Base-by-base conservation (phyloP, 257 asterid species). In the Mitragyna speciosa region DNA sequence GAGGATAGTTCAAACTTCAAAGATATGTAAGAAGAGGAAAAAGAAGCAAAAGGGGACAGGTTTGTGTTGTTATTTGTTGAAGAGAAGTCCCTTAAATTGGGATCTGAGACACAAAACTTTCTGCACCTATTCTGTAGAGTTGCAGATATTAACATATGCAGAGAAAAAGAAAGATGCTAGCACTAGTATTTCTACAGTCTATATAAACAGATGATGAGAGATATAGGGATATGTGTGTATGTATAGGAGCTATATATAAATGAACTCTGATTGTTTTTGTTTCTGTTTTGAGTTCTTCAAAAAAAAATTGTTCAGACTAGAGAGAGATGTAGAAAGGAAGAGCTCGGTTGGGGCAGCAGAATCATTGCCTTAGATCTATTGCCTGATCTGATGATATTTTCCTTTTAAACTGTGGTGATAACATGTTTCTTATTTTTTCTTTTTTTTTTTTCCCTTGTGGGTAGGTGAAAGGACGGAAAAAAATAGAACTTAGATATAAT, bases 31-130 rank as follows among this genome's bases (percentile, higher is more conserved):
- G 17, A 58, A 79, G 78, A 78, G 17, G 59, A 78, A 26, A 47
- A 82, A 58, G 68, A 76, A 48, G 47, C 41, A 31, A 80, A 68
- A 39, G 82, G 19, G 30, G 75, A 33, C 69, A 82, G 79, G 76
- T 82, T 84, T 84, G 26, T 26, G 28, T 63, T 87, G 84, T 87
- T 83, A 72, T 70, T 83, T 80, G 75, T 64, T 61, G 15, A 10
- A 64, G 82, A 74, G 48, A 28, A n/a, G 63, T 31, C 41, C 52
- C 76, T 78, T 69, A 81, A 84, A 84, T 90, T 83, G 94, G 97
- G 94, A 90, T 91, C 88, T 89, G 89, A 81, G 90, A 83, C 88
- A 82, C 86, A 84, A 48, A 79, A 90, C 94, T 90, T 91, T 91
- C 90, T 90, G 90, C 48, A 85, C 85, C 90, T 75, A 79, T 82